A percentile compares a stretch with the other conserved stretches of the same genome.
phyloP scores from a whole-genome alignment of 1,284 basidiomycete species.

The Wolfiporia cocos region DNA sequence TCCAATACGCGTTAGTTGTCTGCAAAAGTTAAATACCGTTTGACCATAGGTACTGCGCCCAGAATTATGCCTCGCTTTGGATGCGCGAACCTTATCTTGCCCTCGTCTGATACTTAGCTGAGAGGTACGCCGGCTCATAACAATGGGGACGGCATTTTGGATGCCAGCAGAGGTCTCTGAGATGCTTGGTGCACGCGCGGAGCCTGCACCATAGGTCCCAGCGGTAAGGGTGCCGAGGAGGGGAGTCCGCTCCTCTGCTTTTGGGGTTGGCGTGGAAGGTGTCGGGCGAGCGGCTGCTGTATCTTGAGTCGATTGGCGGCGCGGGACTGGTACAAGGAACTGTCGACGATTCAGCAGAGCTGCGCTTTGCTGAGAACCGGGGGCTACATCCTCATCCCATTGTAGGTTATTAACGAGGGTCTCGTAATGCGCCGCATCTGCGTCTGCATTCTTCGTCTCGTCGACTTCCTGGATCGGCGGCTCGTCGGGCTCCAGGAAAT shows the following conservation, averaged over 20 bases:
- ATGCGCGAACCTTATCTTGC: background rate
- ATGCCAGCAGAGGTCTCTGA: background rate
- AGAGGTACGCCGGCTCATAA: slow-evolving; percentile 11
- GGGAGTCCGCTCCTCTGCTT: slow-evolving; percentile 29
- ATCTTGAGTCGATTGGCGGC: slow-evolving; percentile 4
- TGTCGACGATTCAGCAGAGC: background rate
- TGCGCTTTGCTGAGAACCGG: slow-evolving; percentile 12
- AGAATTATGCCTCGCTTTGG: slow-evolving; percentile 17
- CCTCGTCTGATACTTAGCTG: slow-evolving; percentile 13
- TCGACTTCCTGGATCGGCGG: slow-evolving; percentile 27
- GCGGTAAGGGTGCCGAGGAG: slow-evolving; percentile 37
- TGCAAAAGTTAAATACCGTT: slow-evolving; percentile 47
- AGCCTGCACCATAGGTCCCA: slow-evolving; percentile 19
- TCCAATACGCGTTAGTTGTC: slow-evolving; percentile 5
- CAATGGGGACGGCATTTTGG: background rate
- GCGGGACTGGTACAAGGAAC: slow-evolving; percentile 5
- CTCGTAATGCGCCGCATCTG: too few relatives aligned
- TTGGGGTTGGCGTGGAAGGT: slow-evolving; percentile 8
- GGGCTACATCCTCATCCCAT: slow-evolving; percentile 38
- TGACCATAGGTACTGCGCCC: slow-evolving; percentile 79
- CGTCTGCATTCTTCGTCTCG: too few relatives aligned
- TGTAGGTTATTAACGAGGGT: slow-evolving; percentile 35
- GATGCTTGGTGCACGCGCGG: slow-evolving; percentile 3
- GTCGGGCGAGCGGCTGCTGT: background rate
- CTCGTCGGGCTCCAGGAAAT: slow-evolving; percentile 25